Evolutionary conservation across 495 filamentous ascomycete genomes (phyloP).

Genomic region (Daldinia vernicosa): DNA sequence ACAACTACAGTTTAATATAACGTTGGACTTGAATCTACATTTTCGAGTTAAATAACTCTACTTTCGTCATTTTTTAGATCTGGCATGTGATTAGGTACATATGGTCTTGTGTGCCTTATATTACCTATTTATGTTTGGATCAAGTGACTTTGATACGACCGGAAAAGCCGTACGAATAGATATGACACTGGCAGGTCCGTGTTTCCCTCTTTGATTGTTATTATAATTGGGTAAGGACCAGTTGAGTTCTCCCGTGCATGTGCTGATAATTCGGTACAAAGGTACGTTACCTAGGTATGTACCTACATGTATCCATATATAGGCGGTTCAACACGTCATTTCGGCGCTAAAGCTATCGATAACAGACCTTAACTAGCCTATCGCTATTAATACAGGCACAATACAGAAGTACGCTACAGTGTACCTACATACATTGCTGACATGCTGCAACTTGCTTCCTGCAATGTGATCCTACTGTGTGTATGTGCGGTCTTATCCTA

Average conservation of each 20-base stretch:
- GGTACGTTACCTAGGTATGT: too few relatives aligned
- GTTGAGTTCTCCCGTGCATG: background rate
- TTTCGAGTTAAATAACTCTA: background rate
- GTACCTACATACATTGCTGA: too few relatives aligned
- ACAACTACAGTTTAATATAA: too few relatives aligned
- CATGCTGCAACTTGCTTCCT: constrained; percentile 7
- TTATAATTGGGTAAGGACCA: background rate
- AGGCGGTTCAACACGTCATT: background rate
- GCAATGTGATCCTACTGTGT: constrained; percentile 25
- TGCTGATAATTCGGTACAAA: background rate
- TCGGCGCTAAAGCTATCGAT: background rate
- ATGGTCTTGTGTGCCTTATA: constrained; percentile 17
- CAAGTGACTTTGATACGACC: constrained; percentile 12
- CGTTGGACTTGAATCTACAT: too few relatives aligned
- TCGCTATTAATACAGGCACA: too few relatives aligned
- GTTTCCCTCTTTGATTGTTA: background rate
- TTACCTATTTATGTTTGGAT: constrained; percentile 1
- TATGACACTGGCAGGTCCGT: background rate
- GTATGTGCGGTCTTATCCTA: background rate
- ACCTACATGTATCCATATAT: background rate
- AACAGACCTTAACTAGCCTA: background rate
- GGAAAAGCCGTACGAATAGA: background rate
- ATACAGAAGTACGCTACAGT: background rate
- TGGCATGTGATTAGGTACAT: constrained; percentile 40
- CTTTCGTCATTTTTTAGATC: constrained; percentile 32